Percentiles rank a stretch among this genome's conserved stretches.
Evolutionary conservation across 768 basidiomycete species (phyloP).

Genomic region (Suillus alpinus): DNA sequence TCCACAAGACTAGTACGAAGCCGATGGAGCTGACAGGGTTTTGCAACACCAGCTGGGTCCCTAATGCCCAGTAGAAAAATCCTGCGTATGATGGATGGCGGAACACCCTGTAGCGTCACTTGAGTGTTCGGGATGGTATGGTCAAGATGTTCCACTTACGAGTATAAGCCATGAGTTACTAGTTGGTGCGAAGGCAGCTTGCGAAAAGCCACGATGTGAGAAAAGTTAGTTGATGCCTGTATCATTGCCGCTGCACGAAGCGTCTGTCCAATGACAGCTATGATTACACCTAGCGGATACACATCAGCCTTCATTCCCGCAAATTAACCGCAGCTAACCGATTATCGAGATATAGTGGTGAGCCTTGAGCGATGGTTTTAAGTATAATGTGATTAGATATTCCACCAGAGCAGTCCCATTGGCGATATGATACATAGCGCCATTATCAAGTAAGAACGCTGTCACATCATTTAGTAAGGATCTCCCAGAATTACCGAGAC

Average conservation of each 20-base stretch:
- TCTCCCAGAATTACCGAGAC: neutral
- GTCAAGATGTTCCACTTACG: conserved; percentile 45
- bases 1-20: conserved; percentile 71
- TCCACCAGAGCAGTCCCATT: conserved; percentile 77
- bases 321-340: conserved; percentile 41
- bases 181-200: conserved; percentile 75
- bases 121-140: conserved; percentile 2
- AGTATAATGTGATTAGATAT: conserved; percentile 70
- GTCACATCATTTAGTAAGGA: neutral
- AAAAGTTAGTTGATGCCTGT: conserved; percentile 90
- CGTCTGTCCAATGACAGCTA: conserved; percentile 70
- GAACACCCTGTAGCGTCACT: conserved; percentile 55
- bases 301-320: neutral
- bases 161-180: conserved; percentile 88
- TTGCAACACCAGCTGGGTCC: conserved; percentile 88
- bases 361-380: conserved; percentile 62
- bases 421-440: conserved; percentile 78
- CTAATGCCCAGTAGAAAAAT: conserved; percentile 97
- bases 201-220: conserved; percentile 76
- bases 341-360: conserved; percentile 53
- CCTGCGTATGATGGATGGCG: conserved; percentile 97
- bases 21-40: conserved; percentile 73
- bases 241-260: conserved; percentile 94
- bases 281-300: conserved; percentile 49
- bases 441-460: conserved; percentile 96